Conservation (phyloP, 164 flowering plant species). For the Aristolochia contorta region DNA sequence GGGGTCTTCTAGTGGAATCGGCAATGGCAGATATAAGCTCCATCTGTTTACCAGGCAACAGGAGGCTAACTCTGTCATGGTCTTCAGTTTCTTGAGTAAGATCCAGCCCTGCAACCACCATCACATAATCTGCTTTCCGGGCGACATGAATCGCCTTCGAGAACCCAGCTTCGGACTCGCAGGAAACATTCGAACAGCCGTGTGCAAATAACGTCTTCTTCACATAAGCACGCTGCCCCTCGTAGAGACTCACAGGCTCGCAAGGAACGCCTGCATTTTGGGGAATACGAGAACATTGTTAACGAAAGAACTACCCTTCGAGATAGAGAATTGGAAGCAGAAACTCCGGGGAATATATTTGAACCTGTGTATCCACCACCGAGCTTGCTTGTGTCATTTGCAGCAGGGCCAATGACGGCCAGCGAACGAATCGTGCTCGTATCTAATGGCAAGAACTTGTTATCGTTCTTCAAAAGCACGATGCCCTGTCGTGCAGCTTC, state of each 20-base stretch:
- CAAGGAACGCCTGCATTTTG: constrained; percentile 57
- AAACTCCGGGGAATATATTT: neutral
- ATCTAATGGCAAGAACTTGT: constrained; percentile 59
- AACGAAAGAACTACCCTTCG: too few relatives aligned
- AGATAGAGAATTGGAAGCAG: too few relatives aligned
- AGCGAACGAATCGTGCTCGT: constrained; percentile 37
- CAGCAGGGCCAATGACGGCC: constrained; percentile 76
- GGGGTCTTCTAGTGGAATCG: constrained; percentile 47
- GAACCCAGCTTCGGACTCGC: constrained; percentile 41
- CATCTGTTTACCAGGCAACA: constrained; percentile 86
- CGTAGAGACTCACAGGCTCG: constrained; percentile 37
- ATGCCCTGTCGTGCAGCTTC: constrained; percentile 91
- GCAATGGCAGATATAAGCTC: constrained; percentile 53
- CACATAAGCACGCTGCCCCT: constrained; percentile 37
- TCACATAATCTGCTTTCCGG: constrained; percentile 50
- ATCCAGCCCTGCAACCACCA: constrained; percentile 70
- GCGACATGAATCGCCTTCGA: constrained; percentile 52
- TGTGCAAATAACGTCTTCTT: constrained; percentile 30
- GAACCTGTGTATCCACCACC: constrained; percentile 82
- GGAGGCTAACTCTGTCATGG: constrained; percentile 63
- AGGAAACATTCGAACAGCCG: constrained; percentile 62
- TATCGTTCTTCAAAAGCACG: constrained; percentile 76
- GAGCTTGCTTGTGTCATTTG: constrained; percentile 35
- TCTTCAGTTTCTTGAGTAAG: constrained; percentile 84
- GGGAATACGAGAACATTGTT: neutral